phyloP scores from a whole-genome alignment of 495 filamentous ascomycete species.

The Endocarpon pusillum region DNA sequence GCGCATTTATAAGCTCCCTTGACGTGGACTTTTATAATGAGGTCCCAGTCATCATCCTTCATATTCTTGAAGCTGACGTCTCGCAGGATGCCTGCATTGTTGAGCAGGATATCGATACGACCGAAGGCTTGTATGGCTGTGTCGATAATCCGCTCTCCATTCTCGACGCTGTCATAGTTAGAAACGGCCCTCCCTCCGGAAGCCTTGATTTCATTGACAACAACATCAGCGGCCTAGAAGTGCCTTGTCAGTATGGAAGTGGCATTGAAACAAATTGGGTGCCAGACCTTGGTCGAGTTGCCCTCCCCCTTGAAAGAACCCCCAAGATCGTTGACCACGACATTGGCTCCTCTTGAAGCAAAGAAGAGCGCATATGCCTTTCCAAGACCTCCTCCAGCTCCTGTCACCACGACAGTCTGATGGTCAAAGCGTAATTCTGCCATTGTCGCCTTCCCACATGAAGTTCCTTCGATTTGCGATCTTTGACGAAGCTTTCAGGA shows the following conservation, averaged over 20 bases:
- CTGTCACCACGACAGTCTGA: constrained; percentile 93
- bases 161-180: constrained; percentile 94
- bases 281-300: constrained; percentile 57
- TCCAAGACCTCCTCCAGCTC: constrained; percentile 86
- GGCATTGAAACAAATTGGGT: not conserved
- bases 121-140: constrained; percentile 88
- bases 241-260: constrained; percentile 11
- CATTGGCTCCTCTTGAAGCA: constrained; percentile 77
- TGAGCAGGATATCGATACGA: constrained; percentile 85
- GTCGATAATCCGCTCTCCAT: constrained; percentile 90
- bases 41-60: constrained; percentile 92
- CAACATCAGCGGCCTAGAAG: constrained; percentile 72
- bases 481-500: too few relatives aligned
- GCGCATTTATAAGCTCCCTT: constrained; percentile 94
- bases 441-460: constrained; percentile 43
- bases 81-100: constrained; percentile 94
- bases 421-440: constrained; percentile 81
- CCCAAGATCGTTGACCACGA: constrained; percentile 94
- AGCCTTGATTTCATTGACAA: constrained; percentile 85
- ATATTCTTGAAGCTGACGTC: constrained; percentile 99
- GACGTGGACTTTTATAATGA: constrained; percentile 85
- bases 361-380: constrained; percentile 90
- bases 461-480: too few relatives aligned
- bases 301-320: constrained; percentile 92
- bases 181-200: constrained; percentile 92